Base-by-base conservation (phyloP, 352 stramenopile genomes). In the Phytopythium ostracodes region DNA sequence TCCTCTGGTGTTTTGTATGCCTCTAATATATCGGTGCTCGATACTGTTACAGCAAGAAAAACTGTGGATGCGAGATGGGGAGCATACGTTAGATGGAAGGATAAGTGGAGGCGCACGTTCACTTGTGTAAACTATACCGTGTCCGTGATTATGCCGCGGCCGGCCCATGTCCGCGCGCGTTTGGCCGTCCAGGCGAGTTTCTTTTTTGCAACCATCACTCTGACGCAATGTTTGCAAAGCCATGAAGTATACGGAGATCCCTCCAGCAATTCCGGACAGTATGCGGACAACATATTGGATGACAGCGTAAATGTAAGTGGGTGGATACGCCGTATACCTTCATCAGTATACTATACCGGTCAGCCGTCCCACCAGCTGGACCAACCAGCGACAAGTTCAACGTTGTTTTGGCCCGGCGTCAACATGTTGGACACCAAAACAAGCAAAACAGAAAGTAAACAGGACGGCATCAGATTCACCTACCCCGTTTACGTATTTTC, bases 311-410 rank as follows among this genome's bases (percentile, higher is more conserved):
- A 18, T 24, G 38, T 59, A 29, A 20, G 22, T 1, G 18, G 0
- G n/a, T 27, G 18, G 43, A 29, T 50, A 14, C 22, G 22, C 10
- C 9, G 43, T 50, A 50, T 50, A 50, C 43, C 24, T 5, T 18
- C 11, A 50, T 53, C 11, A 24, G 54, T 40, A 15, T 20, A 31
- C 22, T 56, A 56, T 56, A 56, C 31, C 14, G 14, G 14, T 56
- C 51, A 27, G 29, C 20, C 9, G 3, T 9, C 29, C 33, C 24
- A 20, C 38, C 50, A 38, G 2, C 36, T 44, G 10, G 17, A 49
- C 66, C 62, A 72, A 72, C 40, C 54, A 49, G 55, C 17, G 55
- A 60, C 55, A 60, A 52, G 36, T 60, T 60, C 55, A 60, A 60
- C 27, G 38, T 33, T 10, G 3, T 7, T 31, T 10, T 18, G 24